Evolutionary conservation across 2,329 filamentous ascomycete genomes (phyloP), one percentile per base, ranked within the genome.

Genomic region (Elsinoe fawcettii): DNA sequence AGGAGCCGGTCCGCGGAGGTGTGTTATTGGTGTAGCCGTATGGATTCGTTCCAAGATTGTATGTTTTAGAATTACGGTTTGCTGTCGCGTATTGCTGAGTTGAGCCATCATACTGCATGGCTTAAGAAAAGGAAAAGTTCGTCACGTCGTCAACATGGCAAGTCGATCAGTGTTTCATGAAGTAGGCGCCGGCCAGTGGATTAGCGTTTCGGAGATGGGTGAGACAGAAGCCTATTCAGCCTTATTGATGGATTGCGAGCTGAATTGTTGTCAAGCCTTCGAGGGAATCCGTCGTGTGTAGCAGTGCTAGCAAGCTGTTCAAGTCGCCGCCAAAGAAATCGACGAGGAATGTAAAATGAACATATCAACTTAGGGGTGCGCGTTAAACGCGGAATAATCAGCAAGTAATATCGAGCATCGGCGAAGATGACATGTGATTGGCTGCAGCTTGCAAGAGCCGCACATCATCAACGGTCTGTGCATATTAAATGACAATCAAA

Each of bases 81-180:
- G 54, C 27, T 47, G 54, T 23, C 16, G 41, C 27, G 41, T 36
- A 37, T 36, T 46, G 54, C 23, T 23, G 39, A 11, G n/a, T 32
- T 16, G 54, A 41, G 54, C 43, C 54, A 36, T 56, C 41, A 36
- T 56, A 56, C 54, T 56, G 54, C 54, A 56, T 56, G 53, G 36
- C 39, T 43, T 32, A 22, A 23, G 49, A n/a, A 2, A 25, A 34
- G 32, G 1, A 22, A 39, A 37, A 23, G 16, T 8, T 53, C 49
- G 49, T 53, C 49, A 53, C n/a, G 16, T 36, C 49, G 18, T 53
- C 16, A 53, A 27, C 49, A 32, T 53, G 30, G 49, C 18, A 49
- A 12, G 44, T 49, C 39, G 39, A 20, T 25, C 18, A 53, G 49
- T 36, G 44, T 49, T 49, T 49, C 44, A 53, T 36, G 49, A 32